Evolutionary conservation across 176 grass and related monocot species (phyloP), one percentile per base, ranked within the genome.

Genomic region (Juncus inflexus): DNA sequence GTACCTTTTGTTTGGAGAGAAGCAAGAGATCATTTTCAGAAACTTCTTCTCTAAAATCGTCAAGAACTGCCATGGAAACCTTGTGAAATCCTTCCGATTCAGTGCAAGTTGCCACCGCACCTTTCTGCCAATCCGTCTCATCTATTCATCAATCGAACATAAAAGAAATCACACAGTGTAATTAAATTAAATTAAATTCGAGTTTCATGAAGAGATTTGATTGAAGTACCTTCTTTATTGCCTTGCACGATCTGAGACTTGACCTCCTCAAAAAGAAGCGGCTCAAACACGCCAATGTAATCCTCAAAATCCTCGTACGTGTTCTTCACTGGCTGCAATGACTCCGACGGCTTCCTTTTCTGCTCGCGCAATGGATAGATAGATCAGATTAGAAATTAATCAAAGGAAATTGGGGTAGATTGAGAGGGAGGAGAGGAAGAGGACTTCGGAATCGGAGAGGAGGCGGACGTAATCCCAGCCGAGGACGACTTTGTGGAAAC

Each of bases 221-320:
- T 64, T 37, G 5, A 4, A 6, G 28, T 40, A 89, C 84, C 87
- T 67, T 97, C 87, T 50, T 91, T 84, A 14, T 79, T 86, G 58
- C 92, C 84, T 79, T 79, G 91, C 15, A 90, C 60, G 35, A 97
- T 89, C 77, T 91, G 92, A 6, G 85, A 79, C 84, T 97, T 97
- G 55, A 97, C 85, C 83, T 97, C 92, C 74, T 97, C 92, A 54
- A 97, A 91, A 73, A 97, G 85, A 60, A 97, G 85, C 36, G 92
- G 92, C 60, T 97, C 87, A 50, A 89, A 91, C 54, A 89, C 64
- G 40, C 70, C 67, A 19, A 91, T 65, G 80, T 97, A 97, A 16
- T 97, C 92, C 3, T 64, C 79, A 61, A 91, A 85, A 36, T 90
- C 83, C 50, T 42, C 42, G 63, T 91, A 97, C 3, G 82, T 81